A percentile compares a stretch with the other conserved stretches of the same genome.
Evolutionary conservation across 2,329 filamentous ascomycete genomes (phyloP).

Genomic region (Chaetomiaceae sp.): DNA sequence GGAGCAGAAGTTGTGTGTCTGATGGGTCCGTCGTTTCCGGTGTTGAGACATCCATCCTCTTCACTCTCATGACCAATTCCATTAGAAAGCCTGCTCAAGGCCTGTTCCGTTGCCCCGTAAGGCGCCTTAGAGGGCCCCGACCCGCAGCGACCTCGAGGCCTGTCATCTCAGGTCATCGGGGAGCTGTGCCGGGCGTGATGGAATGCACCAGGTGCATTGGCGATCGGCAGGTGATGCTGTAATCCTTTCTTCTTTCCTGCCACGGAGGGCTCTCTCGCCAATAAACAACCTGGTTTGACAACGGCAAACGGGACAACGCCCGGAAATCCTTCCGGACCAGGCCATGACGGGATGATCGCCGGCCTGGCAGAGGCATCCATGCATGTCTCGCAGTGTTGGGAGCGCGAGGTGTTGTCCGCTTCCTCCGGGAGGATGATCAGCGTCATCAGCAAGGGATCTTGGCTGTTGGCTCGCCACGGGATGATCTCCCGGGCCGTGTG

Average conservation of each 20-base stretch:
- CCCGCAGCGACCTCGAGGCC: too few relatives aligned
- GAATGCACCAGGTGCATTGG: neutral
- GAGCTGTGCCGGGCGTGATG: too few relatives aligned
- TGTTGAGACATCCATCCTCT: too few relatives aligned
- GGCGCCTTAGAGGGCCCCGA: too few relatives aligned
- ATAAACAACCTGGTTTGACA: constrained; percentile 1
- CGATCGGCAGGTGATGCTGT: neutral
- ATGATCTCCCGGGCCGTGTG: constrained; percentile 10
- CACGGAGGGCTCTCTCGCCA: too few relatives aligned
- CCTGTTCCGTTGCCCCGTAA: too few relatives aligned
- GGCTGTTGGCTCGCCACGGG: constrained; percentile 12
- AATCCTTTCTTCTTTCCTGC: too few relatives aligned
- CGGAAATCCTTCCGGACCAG: neutral
- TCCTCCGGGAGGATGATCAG: constrained; percentile 1
- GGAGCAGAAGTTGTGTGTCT: too few relatives aligned
- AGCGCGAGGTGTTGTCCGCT: neutral
- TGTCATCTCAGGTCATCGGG: too few relatives aligned
- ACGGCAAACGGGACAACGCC: neutral
- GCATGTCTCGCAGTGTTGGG: neutral
- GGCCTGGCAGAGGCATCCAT: neutral
- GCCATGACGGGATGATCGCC: neutral
- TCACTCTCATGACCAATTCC: too few relatives aligned
- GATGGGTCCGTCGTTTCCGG: too few relatives aligned
- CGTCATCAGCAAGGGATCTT: constrained; percentile 5
- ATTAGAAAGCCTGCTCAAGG: too few relatives aligned